These are phyloP conservation scores for Theileria orientalis DNA, from an alignment of 169 alveolate species.

Conservation along the genomic window DNA sequence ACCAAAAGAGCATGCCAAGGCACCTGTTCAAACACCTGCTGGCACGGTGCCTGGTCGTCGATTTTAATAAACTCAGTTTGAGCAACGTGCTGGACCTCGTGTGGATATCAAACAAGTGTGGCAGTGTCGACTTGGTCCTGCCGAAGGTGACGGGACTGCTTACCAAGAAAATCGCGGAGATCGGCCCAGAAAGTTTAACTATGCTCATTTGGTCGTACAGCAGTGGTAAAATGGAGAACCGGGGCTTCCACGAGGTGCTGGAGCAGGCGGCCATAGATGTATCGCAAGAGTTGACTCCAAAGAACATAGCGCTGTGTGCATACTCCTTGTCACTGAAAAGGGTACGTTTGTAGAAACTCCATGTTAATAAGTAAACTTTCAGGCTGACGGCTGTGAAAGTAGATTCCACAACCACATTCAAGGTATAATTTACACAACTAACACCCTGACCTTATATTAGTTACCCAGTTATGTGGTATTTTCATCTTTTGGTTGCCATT, in stretches of 20 bases:
- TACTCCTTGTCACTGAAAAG: constrained; percentile 14
- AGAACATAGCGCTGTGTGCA: constrained; percentile 26
- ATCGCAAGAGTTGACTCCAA: constrained; percentile 28
- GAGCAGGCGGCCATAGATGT: constrained; percentile 41
- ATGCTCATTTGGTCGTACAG: constrained; percentile 59
- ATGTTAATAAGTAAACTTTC: not conserved
- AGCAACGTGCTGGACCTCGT: constrained; percentile 36
- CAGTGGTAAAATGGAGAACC: constrained; percentile 19
- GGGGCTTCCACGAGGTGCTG: constrained; percentile 25
- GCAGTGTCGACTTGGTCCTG: constrained; percentile 8
- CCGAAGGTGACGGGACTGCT: constrained; percentile 11
- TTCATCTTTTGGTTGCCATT: not conserved
- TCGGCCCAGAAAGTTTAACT: constrained; percentile 39
- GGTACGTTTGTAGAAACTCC: not conserved
- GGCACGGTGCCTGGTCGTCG: constrained; percentile 13
- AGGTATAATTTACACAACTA: not conserved
- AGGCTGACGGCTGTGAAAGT: constrained; percentile 1
- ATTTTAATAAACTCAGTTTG: constrained; percentile 11
- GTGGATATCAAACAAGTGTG: constrained; percentile 48
- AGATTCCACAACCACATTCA: constrained; percentile 31
- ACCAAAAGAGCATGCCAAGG: constrained; percentile 30
- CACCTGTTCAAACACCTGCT: constrained; percentile 34
- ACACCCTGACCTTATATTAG: not conserved
- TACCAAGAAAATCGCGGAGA: not conserved
- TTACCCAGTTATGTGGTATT: too few relatives aligned